Conservation (phyloP, 2,329 filamentous ascomycete species). For the Thelonectria olida region DNA sequence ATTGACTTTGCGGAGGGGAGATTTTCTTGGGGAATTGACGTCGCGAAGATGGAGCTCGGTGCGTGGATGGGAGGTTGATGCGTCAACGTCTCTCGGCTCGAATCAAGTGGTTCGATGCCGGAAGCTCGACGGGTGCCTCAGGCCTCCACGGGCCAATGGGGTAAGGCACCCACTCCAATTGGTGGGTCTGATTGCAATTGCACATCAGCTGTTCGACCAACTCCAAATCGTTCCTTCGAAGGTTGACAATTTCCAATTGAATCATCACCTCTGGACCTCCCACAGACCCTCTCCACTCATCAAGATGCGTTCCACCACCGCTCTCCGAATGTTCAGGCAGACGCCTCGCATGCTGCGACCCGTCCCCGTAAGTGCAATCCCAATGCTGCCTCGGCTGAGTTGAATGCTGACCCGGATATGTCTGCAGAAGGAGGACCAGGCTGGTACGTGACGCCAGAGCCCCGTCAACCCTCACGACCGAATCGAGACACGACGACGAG, state of each 20-base stretch:
- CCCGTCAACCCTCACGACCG: conserved; percentile 20
- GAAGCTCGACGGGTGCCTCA: conserved; percentile 50
- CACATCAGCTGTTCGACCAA: conserved; percentile 48
- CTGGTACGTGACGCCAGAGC: conserved; percentile 61
- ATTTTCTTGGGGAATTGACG: conserved; percentile 44
- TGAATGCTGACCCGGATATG: conserved; percentile 32
- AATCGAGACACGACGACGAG: conserved; percentile 23
- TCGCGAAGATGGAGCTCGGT: conserved; percentile 45
- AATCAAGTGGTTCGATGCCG: conserved; percentile 53
- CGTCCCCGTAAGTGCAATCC: conserved; percentile 69
- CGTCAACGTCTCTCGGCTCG: conserved; percentile 47
- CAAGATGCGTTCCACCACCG: conserved; percentile 73
- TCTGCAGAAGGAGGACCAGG: conserved; percentile 71
- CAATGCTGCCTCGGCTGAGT: conserved; percentile 18
- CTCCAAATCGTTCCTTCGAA: conserved; percentile 42
- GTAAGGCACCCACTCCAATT: conserved; percentile 46
- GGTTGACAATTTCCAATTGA: conserved; percentile 46
- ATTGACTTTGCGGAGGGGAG: conserved; percentile 35
- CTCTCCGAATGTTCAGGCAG: conserved; percentile 73
- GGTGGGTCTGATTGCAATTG: conserved; percentile 47
- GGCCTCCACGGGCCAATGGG: conserved; percentile 47
- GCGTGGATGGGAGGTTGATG: conserved; percentile 45
- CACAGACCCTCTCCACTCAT: conserved; percentile 43
- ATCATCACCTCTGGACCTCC: conserved; percentile 41
- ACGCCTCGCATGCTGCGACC: conserved; percentile 74